Conservation (phyloP, 768 basidiomycete genomes). For the Hypholoma sublateritium region DNA sequence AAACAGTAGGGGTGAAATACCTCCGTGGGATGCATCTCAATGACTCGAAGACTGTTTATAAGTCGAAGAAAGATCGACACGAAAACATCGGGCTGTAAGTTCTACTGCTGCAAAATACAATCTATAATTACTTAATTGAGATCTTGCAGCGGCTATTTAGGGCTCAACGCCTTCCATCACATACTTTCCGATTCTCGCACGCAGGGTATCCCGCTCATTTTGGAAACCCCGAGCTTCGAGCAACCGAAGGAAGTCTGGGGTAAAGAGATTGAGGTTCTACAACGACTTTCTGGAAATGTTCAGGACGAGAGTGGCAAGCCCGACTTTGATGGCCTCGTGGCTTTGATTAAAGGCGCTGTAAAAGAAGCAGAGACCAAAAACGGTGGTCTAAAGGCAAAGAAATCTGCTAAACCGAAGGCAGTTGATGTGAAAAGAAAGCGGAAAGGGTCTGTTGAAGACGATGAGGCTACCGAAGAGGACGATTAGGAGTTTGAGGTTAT, state of each 20-base stretch:
- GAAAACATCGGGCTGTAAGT: constrained; percentile 83
- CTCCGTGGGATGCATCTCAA: constrained; percentile 86
- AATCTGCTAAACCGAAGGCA: constrained; percentile 2
- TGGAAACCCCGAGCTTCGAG: constrained; percentile 80
- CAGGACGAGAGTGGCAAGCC: background rate
- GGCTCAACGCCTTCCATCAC: constrained; percentile 59
- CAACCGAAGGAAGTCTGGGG: constrained; percentile 61
- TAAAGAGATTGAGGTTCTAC: constrained; percentile 67
- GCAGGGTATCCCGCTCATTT: constrained; percentile 71
- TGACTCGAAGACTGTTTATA: constrained; percentile 68
- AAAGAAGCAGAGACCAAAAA: constrained; percentile 10
- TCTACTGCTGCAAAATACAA: background rate
- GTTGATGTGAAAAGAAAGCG: background rate
- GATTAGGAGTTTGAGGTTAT: no score
- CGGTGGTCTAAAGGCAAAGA: background rate
- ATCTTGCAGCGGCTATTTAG: constrained; percentile 59
- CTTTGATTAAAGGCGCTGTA: constrained; percentile 17
- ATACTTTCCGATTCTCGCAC: constrained; percentile 70
- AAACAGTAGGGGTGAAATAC: constrained; percentile 68
- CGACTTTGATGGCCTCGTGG: constrained; percentile 5
- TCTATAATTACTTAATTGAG: no score
- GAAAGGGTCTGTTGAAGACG: constrained; percentile 4
- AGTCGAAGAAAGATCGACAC: constrained; percentile 74
- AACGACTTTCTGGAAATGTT: constrained; percentile 34
- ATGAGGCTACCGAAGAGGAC: background rate